Evolutionary conservation across 1,139 yeast genomes (phyloP).

Genomic region (Suhomyces bolitotheri): DNA sequence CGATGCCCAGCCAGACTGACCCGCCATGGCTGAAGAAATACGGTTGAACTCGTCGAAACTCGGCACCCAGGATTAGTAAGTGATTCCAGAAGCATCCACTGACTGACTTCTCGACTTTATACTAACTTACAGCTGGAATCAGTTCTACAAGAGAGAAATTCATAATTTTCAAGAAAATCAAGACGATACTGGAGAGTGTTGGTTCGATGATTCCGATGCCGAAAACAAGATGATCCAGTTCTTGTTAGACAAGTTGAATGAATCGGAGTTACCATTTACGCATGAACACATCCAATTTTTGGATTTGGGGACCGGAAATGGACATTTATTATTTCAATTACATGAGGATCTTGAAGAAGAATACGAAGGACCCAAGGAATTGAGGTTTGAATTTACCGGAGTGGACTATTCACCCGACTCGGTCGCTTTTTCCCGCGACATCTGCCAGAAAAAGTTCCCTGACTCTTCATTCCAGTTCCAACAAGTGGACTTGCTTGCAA

Average conservation of each 20-base stretch:
- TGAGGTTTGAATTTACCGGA: slow-evolving; percentile 51
- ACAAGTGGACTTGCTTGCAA: slow-evolving; percentile 45
- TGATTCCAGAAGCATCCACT: background rate
- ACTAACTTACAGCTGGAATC: slow-evolving; percentile 69
- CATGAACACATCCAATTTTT: slow-evolving; percentile 46
- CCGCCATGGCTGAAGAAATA: slow-evolving; percentile 49
- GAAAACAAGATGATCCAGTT: slow-evolving; percentile 78
- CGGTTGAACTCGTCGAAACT: slow-evolving; percentile 67
- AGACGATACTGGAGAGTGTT: slow-evolving; percentile 89
- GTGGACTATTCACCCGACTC: slow-evolving; percentile 85
- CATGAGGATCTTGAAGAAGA: slow-evolving; percentile 50
- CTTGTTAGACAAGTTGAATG: slow-evolving; percentile 37
- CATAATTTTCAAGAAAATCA: slow-evolving; percentile 69
- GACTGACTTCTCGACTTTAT: background rate
- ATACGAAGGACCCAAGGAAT: slow-evolving; percentile 44
- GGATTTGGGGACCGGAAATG: slow-evolving; percentile 96
- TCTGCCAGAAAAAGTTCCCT: slow-evolving; percentile 46
- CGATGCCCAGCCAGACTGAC: background rate
- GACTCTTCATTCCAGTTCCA: slow-evolving; percentile 42
- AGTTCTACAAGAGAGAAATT: slow-evolving; percentile 73
- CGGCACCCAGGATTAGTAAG: slow-evolving; percentile 73
- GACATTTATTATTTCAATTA: slow-evolving; percentile 76
- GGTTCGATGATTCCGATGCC: slow-evolving; percentile 95
- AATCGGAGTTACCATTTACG: slow-evolving; percentile 23
- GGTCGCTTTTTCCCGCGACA: slow-evolving; percentile 64